phyloP scores from a whole-genome alignment of 768 basidiomycete genomes.

The Mycena polygramma region DNA sequence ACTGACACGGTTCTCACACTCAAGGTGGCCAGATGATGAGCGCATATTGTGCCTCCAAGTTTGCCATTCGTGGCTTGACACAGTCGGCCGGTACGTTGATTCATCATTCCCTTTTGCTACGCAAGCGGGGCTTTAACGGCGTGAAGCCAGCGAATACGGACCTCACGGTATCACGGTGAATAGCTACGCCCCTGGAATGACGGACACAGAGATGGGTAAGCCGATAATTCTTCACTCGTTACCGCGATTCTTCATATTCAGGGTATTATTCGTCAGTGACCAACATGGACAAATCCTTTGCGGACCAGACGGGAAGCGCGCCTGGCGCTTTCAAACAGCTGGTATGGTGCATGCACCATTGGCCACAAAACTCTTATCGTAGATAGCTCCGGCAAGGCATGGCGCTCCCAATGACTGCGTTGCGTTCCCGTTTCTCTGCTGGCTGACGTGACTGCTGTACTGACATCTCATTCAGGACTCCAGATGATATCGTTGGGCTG shows the following conservation, averaged over 20 bases:
- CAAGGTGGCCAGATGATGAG: constrained; percentile 17
- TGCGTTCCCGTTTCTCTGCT: neutral
- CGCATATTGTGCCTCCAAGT: constrained; percentile 47
- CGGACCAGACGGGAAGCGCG: neutral
- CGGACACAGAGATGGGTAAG: constrained; percentile 8
- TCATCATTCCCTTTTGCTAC: no score
- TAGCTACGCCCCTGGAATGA: constrained; percentile 9
- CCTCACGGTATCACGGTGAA: constrained; percentile 12
- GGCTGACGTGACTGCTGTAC: neutral
- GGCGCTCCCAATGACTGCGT: neutral
- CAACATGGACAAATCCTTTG: neutral
- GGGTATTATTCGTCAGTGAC: neutral
- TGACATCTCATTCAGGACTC: neutral
- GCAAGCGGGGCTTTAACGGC: no score
- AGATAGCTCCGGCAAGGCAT: neutral
- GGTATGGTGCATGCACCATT: neutral
- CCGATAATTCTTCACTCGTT: neutral
- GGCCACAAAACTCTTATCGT: neutral
- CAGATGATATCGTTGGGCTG: constrained; percentile 40
- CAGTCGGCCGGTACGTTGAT: constrained; percentile 21
- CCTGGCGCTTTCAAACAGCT: neutral
- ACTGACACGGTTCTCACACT: no score
- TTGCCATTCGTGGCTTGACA: constrained; percentile 35
- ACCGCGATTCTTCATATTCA: no score
- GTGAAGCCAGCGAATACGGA: constrained; percentile 10